These are phyloP conservation scores for Fomes fomentarius DNA, from an alignment of 1,284 basidiomycete species.

Conservation along the genomic window DNA sequence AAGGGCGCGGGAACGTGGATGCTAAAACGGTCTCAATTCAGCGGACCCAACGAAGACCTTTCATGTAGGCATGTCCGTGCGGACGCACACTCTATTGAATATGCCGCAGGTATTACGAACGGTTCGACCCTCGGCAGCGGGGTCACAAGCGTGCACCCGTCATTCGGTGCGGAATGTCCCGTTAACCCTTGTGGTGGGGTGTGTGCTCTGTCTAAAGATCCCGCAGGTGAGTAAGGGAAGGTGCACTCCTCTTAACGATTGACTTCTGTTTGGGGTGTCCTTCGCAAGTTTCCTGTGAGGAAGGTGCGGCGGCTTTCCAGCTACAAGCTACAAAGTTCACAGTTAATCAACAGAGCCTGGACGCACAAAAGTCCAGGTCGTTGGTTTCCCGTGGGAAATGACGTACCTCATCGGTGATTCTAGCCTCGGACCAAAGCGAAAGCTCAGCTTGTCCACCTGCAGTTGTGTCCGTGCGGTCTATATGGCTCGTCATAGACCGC, in stretches of 20 bases:
- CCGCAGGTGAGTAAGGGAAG: constrained; percentile 1
- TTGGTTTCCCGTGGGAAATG: not conserved
- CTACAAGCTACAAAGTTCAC: not conserved
- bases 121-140: constrained; percentile 15
- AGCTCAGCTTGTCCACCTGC: not conserved
- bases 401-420: not conserved
- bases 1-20: constrained; percentile 12
- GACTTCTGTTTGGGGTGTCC: constrained; percentile 5
- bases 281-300: not conserved
- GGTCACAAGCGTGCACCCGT: constrained; percentile 1
- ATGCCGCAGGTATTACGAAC: constrained; percentile 3
- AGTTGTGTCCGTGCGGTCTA: not conserved
- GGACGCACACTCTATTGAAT: constrained; percentile 9
- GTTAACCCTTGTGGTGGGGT: constrained; percentile 17
- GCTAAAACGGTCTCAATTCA: constrained; percentile 10
- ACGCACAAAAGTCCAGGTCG: too few relatives aligned
- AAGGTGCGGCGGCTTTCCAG: not conserved
- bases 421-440: not conserved
- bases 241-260: not conserved
- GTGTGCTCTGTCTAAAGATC: not conserved
- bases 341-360: not conserved
- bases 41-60: too few relatives aligned
- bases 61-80: too few relatives aligned
- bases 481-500: not conserved
- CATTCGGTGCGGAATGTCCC: constrained; percentile 12